These are phyloP conservation scores for Scedosporium apiospermum DNA, from an alignment of 2,329 filamentous ascomycete species.

Conservation along the genomic window DNA sequence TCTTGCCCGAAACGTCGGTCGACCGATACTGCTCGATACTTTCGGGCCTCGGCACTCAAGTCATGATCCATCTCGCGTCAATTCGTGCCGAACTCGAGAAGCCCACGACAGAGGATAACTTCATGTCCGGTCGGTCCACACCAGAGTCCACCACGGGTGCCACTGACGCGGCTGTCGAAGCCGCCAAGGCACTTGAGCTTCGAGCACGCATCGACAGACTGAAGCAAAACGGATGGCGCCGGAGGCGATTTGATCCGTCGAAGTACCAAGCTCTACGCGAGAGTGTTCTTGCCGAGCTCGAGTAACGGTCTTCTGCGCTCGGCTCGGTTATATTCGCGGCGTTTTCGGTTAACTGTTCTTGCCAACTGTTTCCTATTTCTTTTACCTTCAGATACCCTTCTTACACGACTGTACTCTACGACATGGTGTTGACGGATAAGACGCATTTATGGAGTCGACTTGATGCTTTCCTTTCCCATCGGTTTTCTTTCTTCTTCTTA, in stretches of 20 bases:
- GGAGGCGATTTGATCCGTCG: slow-evolving; percentile 43
- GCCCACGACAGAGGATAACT: slow-evolving; percentile 11
- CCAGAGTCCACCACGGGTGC: slow-evolving; percentile 14
- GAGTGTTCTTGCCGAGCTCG: slow-evolving; percentile 40
- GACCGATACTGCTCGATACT: slow-evolving; percentile 41
- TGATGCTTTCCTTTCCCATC: slow-evolving; percentile 1
- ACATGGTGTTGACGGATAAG: neutral
- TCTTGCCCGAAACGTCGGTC: slow-evolving; percentile 32
- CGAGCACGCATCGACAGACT: slow-evolving; percentile 44
- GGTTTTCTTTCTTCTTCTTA: neutral
- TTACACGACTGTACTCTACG: neutral
- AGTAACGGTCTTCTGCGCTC: slow-evolving; percentile 13
- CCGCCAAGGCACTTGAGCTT: slow-evolving; percentile 28
- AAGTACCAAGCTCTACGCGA: slow-evolving; percentile 45
- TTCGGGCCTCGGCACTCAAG: slow-evolving; percentile 35
- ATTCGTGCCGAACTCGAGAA: slow-evolving; percentile 30
- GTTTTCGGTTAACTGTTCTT: neutral
- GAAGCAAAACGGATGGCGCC: slow-evolving; percentile 43
- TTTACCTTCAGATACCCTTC: neutral
- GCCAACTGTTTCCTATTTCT: neutral
- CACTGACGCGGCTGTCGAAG: slow-evolving; percentile 20
- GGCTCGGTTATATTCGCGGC: neutral
- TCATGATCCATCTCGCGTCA: slow-evolving; percentile 35
- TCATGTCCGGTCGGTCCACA: slow-evolving; percentile 7
- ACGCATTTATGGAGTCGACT: slow-evolving; percentile 1